Evolutionary conservation across 257 asterid genomes (phyloP), one percentile per base, ranked within the genome.

Genomic region (Solanum pimpinellifolium): DNA sequence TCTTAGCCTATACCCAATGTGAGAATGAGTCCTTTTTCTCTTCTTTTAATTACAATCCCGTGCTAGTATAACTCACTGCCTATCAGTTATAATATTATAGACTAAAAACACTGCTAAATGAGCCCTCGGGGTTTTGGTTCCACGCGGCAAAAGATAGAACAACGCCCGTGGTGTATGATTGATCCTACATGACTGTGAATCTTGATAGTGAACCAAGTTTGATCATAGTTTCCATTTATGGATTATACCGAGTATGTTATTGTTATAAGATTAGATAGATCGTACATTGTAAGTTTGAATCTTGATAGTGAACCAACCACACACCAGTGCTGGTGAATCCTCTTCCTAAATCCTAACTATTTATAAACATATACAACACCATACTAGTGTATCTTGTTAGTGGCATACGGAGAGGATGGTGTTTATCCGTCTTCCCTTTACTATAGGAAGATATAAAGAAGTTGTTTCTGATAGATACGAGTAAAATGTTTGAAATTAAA

Each of bases 381-480:
- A 59, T 20, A 9, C 11, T 12, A 21, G 4, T 59, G 69, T 59
- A 59, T 59, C 65, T 56, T 4, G 4, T 7, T 7, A 56, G 65
- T 7, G 39, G 39, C 0, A 37, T 37, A 5, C 1, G 39, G 39
- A 37, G 39, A 6, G 39, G 39, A 37, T 37, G 39, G 39, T 37
- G 39, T 37, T 37, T 37, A 37, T 37, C 6, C 0, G 56, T 47
- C 56, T 46, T 46, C 14, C 18, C 18, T 6, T 4, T 42, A 42
- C 47, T 12, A 42, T 42, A 10, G 12, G 15, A 44, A 44, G 49
- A 44, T 44, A 44, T 44, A 44, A 11, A 44, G 14, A 52, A 16
- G 10, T 0, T 2, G 4, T 18, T 65, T 25, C 1, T 0, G 9
- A 65, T 25, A 65, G 18, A 25, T 0, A 0, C 20, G 11, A 18